Conservation (phyloP, 2,329 filamentous ascomycete genomes). For the Cryphonectria nitschkei region DNA sequence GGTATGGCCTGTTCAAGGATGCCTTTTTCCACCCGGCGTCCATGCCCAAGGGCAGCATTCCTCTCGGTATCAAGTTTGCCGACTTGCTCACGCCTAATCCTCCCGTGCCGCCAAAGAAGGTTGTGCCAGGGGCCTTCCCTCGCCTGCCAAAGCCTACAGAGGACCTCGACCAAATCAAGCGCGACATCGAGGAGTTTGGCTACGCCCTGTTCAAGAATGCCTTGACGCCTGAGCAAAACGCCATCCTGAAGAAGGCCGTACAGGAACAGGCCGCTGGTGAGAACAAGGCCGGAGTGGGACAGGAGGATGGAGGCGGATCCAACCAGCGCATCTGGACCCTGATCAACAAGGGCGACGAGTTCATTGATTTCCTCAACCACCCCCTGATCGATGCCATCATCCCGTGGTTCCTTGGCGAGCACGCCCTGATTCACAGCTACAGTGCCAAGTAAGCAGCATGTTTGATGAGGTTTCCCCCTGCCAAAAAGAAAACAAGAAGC, state of each 20-base stretch:
- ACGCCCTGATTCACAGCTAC: constrained; percentile 36
- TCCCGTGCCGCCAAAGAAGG: constrained; percentile 32
- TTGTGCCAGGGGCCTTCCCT: constrained; percentile 42
- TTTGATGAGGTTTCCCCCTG: constrained; percentile 14
- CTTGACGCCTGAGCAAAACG: constrained; percentile 33
- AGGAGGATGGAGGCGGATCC: constrained; percentile 32
- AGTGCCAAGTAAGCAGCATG: constrained; percentile 35
- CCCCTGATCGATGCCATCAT: constrained; percentile 35
- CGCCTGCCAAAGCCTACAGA: constrained; percentile 41
- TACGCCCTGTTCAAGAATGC: constrained; percentile 37
- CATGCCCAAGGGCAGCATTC: constrained; percentile 34
- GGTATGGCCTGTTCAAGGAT: constrained; percentile 36
- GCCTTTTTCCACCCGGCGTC: constrained; percentile 33
- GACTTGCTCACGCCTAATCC: constrained; percentile 33
- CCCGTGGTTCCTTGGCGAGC: constrained; percentile 37
- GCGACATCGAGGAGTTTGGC: constrained; percentile 35
- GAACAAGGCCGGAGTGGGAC: constrained; percentile 32
- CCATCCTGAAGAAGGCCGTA: constrained; percentile 33
- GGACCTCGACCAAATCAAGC: constrained; percentile 36
- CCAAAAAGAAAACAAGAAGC: neutral
- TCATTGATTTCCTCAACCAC: constrained; percentile 37
- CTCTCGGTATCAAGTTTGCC: constrained; percentile 35
- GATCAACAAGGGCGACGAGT: constrained; percentile 36
- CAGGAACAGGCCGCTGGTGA: constrained; percentile 36
- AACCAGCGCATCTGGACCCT: constrained; percentile 32